Percentiles rank a stretch among this genome's conserved stretches.
Evolutionary conservation across 2,329 filamentous ascomycete genomes (phyloP).

Genomic region (Drechslerella dactyloides): DNA sequence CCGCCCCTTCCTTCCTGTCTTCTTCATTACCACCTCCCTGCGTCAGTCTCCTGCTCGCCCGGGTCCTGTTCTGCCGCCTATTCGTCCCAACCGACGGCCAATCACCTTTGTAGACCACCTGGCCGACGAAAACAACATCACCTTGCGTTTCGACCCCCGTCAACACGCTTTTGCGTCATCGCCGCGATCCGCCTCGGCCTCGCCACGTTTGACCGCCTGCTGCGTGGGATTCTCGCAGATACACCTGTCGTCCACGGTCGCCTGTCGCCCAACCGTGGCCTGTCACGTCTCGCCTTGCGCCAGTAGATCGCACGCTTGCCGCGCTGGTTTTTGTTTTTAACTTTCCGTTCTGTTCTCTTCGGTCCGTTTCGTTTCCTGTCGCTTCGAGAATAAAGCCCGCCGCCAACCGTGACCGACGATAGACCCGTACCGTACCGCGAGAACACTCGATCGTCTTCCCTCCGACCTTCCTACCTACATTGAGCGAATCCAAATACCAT

Average conservation of each 20-base stretch:
- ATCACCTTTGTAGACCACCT: too few species aligned
- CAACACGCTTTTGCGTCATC: constrained; percentile 38
- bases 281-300: too few species aligned
- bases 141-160: constrained; percentile 55
- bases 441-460: not conserved
- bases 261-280: too few species aligned
- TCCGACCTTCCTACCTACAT: not conserved
- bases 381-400: not conserved
- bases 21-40: too few species aligned
- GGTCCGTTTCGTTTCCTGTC: not conserved
- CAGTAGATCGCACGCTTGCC: not conserved
- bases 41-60: too few species aligned
- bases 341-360: constrained; percentile 10
- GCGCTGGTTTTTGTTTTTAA: constrained; percentile 26
- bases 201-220: constrained; percentile 31
- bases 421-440: not conserved
- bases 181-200: constrained; percentile 40
- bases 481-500: too few species aligned
- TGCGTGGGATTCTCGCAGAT: too few species aligned
- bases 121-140: too few species aligned
- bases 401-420: not conserved
- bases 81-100: constrained; percentile 52
- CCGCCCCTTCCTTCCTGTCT: constrained; percentile 43
- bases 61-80: too few species aligned
- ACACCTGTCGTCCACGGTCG: too few species aligned